Conservation (phyloP, 768 basidiomycete species). For the Russula abietina region DNA sequence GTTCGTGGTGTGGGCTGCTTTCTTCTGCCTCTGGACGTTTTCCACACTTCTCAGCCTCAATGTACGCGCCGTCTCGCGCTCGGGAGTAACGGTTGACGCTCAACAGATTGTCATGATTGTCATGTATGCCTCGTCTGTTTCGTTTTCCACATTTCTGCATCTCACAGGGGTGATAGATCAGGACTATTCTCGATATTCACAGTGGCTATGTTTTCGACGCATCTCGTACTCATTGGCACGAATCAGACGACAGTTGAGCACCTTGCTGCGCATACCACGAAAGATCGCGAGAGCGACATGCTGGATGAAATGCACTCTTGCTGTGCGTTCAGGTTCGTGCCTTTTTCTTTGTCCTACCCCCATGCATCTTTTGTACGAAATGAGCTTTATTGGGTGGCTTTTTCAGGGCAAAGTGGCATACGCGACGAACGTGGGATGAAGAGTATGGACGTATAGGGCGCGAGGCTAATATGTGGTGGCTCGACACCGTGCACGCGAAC, state of each 20-base stretch:
- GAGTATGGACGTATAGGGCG: slow-evolving; percentile 75
- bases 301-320: slow-evolving; percentile 48
- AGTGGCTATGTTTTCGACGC: slow-evolving; percentile 46
- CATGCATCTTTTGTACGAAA: background rate
- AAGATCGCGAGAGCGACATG: slow-evolving; percentile 52
- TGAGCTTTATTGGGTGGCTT: background rate
- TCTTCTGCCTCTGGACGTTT: slow-evolving; percentile 61
- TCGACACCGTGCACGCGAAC: slow-evolving; percentile 51
- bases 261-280: slow-evolving; percentile 50
- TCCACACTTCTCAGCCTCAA: slow-evolving; percentile 52
- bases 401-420: slow-evolving; percentile 46
- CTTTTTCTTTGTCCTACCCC: background rate
- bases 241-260: slow-evolving; percentile 81
- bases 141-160: background rate
- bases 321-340: slow-evolving; percentile 50
- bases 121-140: slow-evolving; percentile 46
- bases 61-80: slow-evolving; percentile 32
- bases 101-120: slow-evolving; percentile 69
- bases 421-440: slow-evolving; percentile 52
- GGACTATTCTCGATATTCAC: slow-evolving; percentile 74
- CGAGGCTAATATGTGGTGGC: slow-evolving; percentile 88
- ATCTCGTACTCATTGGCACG: slow-evolving; percentile 51
- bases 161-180: slow-evolving; percentile 38
- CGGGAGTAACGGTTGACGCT: slow-evolving; percentile 43
- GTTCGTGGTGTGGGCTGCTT: slow-evolving; percentile 58